phyloP scores from a whole-genome alignment of 1,284 basidiomycete genomes.

The Pisolithus thermaeus region DNA sequence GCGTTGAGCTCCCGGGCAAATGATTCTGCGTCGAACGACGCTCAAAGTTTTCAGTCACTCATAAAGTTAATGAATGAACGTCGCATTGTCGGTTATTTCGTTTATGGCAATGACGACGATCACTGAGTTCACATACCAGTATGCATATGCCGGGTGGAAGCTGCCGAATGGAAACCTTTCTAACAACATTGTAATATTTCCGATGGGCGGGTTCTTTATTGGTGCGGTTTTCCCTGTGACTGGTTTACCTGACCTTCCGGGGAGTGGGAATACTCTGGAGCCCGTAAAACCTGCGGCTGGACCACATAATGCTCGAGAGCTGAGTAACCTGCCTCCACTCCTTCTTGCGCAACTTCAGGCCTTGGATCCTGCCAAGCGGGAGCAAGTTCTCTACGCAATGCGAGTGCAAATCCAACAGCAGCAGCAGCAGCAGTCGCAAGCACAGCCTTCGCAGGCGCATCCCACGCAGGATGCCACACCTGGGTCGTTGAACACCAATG shows the following conservation, averaged over 20 bases:
- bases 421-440: conserved; percentile 4
- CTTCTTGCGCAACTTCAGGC: conserved; percentile 18
- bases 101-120: background rate
- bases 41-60: conserved; percentile 33
- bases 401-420: conserved; percentile 25
- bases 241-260: conserved; percentile 50
- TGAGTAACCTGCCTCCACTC: conserved; percentile 7
- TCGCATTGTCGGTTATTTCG: conserved; percentile 36
- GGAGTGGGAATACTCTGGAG: conserved; percentile 14
- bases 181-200: conserved; percentile 50
- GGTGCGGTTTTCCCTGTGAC: conserved; percentile 51
- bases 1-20: conserved; percentile 16
- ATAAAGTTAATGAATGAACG: conserved; percentile 36
- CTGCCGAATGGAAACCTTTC: conserved; percentile 37
- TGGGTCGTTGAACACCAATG: conserved; percentile 9
- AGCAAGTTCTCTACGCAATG: conserved; percentile 13
- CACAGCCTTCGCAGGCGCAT: conserved; percentile 7
- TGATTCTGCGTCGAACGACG: conserved; percentile 33
- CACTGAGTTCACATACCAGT: conserved; percentile 35
- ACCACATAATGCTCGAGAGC: conserved; percentile 16
- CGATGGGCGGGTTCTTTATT: conserved; percentile 31
- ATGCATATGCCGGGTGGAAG: conserved; percentile 50
- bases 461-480: conserved; percentile 4
- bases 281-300: conserved; percentile 5
- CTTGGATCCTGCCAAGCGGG: conserved; percentile 23